Conservation (phyloP, 2,329 filamentous ascomycete species). For the Diaporthe ampelina region DNA sequence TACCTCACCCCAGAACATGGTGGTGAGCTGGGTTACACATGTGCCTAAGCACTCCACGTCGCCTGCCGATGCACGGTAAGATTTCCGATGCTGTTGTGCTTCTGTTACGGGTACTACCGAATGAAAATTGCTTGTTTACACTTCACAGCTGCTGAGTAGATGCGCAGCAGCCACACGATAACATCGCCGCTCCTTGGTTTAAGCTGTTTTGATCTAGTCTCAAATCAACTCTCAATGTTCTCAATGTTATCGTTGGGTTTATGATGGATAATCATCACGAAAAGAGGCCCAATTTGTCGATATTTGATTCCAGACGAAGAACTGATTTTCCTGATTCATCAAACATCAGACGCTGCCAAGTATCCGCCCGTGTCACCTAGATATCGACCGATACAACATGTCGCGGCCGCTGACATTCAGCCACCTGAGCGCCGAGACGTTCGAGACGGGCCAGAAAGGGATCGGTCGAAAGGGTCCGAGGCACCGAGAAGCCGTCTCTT, state of each 20-base stretch:
- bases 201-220: not conserved
- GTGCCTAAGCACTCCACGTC: slow-evolving; percentile 2
- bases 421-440: not conserved
- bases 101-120: not conserved
- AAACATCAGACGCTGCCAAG: not conserved
- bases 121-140: not conserved
- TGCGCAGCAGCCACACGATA: too few relatives aligned
- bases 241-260: not conserved
- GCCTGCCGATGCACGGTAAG: not conserved
- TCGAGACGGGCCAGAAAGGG: not conserved
- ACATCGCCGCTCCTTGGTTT: not conserved
- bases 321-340: not conserved
- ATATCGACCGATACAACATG: not conserved
- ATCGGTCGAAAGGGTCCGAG: not conserved
- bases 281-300: not conserved
- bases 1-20: not conserved
- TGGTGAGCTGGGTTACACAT: not conserved
- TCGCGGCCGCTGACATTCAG: not conserved
- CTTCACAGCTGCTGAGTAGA: not conserved
- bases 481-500: not conserved
- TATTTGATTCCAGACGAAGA: not conserved
- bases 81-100: not conserved
- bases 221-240: not conserved
- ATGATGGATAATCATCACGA: not conserved
- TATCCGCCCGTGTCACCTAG: not conserved